Conservation (phyloP, 2,329 filamentous ascomycete genomes). For the Dactylonectria macrodidyma region DNA sequence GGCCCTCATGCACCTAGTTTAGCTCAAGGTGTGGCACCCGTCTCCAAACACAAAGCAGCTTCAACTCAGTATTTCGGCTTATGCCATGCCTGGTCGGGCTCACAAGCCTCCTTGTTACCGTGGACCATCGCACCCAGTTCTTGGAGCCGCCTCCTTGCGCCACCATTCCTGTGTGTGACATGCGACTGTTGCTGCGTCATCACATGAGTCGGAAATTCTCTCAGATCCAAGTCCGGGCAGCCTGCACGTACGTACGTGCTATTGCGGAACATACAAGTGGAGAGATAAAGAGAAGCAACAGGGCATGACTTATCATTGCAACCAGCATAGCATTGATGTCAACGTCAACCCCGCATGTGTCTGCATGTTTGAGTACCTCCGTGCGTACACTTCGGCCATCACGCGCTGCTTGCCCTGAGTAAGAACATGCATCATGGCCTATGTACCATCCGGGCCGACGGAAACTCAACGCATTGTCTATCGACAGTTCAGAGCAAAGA, state of each 20-base stretch:
- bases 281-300: slow-evolving; percentile 1
- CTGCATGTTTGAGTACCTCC: slow-evolving; percentile 1
- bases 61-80: slow-evolving; percentile 21
- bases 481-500: neutral
- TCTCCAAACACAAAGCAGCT: neutral
- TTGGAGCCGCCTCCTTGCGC: slow-evolving; percentile 14
- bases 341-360: slow-evolving; percentile 20
- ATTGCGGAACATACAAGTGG: slow-evolving; percentile 6
- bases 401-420: neutral
- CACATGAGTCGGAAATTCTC: slow-evolving; percentile 12
- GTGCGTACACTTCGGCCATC: neutral
- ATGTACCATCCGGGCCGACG: slow-evolving; percentile 6
- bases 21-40: slow-evolving; percentile 13
- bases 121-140: slow-evolving; percentile 26
- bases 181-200: slow-evolving; percentile 18
- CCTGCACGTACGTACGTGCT: slow-evolving; percentile 1
- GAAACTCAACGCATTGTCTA: neutral
- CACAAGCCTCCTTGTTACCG: slow-evolving; percentile 19
- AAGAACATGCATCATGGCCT: slow-evolving; percentile 17
- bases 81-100: slow-evolving; percentile 25
- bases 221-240: neutral
- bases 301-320: slow-evolving; percentile 8
- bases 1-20: slow-evolving; percentile 25
- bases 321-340: neutral
- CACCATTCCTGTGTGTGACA: slow-evolving; percentile 27